Base-by-base conservation (phyloP, 73 alveolate genomes). In the Paramecium tetraurelia region DNA sequence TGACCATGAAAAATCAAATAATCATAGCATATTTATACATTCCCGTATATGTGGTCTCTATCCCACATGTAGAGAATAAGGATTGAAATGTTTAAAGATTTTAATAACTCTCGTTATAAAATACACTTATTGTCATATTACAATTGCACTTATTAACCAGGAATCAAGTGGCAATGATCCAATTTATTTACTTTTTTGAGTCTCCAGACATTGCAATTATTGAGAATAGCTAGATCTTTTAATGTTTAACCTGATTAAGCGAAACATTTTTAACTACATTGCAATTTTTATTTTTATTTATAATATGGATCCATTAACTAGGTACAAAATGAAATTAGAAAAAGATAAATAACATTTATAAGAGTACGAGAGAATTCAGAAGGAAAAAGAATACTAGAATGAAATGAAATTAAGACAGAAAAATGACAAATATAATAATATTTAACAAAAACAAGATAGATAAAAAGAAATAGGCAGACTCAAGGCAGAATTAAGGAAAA, bases 131-230 rank as follows among this genome's bases (percentile, higher is more conserved):
- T 24, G 24, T 63, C 84, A 63, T 63, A 80, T 40, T 10, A 8
- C 12, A 80, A 27, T 3, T 44, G 14, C 48, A 80, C 57, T 44
- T 80, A 58, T 22, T 41, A 35, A 35, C 44, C 44, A 6, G 70
- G 72, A 20, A 24, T 40, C 35, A 46, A 24, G 46, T 80, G 90
- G 46, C 43, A 44, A 46, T 80, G 76, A 24, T 80, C 75, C 12
- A 80, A 24, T 31, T 80, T 80, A 43, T 80, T 80, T 21, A n/a
- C 33, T 20, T 80, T 41, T 14, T 80, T 80, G 31, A 80, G 24
- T 80, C 57, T 80, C 90, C 90, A 80, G 20, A 46, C 48, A 80
- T 80, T 80, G 58, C 90, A 80, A 80, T 80, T 21, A 43, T 20
- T 8, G 21, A 40, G 16, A 3, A 44, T 38, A 22, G 90, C 70